phyloP scores from a whole-genome alignment of 163 green algal genomes.

The Trebouxia gelatinosa region DNA sequence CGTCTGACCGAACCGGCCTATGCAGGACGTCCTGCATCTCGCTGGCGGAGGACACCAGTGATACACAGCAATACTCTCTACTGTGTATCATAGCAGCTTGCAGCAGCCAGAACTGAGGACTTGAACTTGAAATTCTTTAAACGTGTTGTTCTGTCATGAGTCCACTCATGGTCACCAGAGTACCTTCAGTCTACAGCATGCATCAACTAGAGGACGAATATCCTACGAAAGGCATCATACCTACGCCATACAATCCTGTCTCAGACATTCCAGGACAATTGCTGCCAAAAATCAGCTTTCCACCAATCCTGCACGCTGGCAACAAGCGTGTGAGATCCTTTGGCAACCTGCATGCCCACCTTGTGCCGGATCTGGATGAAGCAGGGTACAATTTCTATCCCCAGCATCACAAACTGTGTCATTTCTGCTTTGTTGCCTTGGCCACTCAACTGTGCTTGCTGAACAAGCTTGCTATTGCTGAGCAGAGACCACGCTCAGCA shows the following conservation, averaged over 20 bases:
- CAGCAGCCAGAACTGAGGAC: not conserved
- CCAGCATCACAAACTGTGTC: not conserved
- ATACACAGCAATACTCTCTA: not conserved
- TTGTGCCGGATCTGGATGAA: constrained; percentile 53
- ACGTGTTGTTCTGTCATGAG: not conserved
- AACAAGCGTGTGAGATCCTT: constrained; percentile 68
- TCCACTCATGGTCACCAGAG: constrained; percentile 40
- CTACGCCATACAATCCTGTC: constrained; percentile 44
- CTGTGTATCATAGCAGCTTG: constrained; percentile 19
- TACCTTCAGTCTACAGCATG: constrained; percentile 57
- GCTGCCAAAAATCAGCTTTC: constrained; percentile 49
- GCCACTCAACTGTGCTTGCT: constrained; percentile 16
- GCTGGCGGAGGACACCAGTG: constrained; percentile 21
- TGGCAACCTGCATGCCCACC: constrained; percentile 53
- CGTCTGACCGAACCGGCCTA: not conserved
- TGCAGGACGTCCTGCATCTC: constrained; percentile 31
- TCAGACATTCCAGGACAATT: constrained; percentile 37
- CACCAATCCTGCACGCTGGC: constrained; percentile 10
- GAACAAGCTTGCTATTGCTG: not conserved
- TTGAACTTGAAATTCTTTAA: constrained; percentile 2
- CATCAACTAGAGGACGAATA: constrained; percentile 48
- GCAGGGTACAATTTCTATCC: not conserved
- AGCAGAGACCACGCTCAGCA: not conserved
- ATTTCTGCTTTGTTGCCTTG: not conserved
- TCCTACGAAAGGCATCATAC: not conserved